A percentile compares a stretch with the other conserved stretches of the same genome.
phyloP scores from a whole-genome alignment of 78 protist species.

The Dictyostelium capitatum region DNA sequence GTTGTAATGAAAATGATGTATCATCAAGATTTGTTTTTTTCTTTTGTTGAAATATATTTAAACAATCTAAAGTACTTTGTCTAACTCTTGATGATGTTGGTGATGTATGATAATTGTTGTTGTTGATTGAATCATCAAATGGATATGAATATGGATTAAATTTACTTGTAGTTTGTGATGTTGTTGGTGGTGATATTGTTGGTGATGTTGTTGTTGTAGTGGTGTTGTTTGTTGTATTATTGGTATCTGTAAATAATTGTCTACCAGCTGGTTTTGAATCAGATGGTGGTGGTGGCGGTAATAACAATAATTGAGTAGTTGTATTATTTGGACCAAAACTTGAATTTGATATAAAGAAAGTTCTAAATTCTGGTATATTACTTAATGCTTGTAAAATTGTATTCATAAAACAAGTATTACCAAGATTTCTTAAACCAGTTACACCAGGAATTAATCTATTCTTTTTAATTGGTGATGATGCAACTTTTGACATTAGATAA shows the following conservation, averaged over 20 bases:
- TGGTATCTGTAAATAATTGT: neutral
- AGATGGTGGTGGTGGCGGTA: neutral
- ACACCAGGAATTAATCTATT: slow-evolving; percentile 74
- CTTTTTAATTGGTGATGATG: slow-evolving; percentile 54
- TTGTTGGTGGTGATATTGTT: neutral
- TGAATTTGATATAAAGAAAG: slow-evolving; percentile 29
- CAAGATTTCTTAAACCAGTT: slow-evolving; percentile 73
- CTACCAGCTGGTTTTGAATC: neutral
- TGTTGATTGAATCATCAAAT: neutral
- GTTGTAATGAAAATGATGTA: slow-evolving; percentile 47
- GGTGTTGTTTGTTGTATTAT: neutral
- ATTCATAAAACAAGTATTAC: slow-evolving; percentile 86
- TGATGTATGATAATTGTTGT: neutral
- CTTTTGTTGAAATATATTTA: slow-evolving; percentile 7
- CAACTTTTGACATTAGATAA: slow-evolving; percentile 59
- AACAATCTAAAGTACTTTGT: slow-evolving; percentile 57
- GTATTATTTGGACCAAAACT: neutral
- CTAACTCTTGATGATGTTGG: neutral
- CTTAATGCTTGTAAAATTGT: slow-evolving; percentile 80
- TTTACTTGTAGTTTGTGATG: neutral
- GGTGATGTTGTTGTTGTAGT: neutral
- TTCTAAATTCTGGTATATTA: slow-evolving; percentile 76
- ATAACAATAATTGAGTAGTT: neutral
- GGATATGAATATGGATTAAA: slow-evolving; percentile 1
- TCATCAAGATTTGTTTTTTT: neutral